Evolutionary conservation across 78 protist species (phyloP).

Genomic region (Dictyostelium intermedium): DNA sequence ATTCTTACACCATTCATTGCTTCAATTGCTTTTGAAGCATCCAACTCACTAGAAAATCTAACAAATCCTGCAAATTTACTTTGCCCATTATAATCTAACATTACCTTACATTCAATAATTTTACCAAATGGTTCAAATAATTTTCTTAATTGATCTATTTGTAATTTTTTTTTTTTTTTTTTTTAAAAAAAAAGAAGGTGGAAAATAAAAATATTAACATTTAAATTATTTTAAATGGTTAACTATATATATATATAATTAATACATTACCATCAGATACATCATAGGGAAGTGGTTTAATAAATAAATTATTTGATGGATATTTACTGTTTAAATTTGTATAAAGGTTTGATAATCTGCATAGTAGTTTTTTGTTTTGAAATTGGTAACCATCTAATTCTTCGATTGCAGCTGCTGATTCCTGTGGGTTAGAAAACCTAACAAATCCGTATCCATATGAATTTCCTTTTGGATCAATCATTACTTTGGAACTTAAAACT

Average conservation of each 20-base stretch:
- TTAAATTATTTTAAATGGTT: too few species aligned
- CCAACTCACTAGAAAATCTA: slow-evolving; percentile 44
- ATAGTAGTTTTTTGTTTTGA: slow-evolving; percentile 47
- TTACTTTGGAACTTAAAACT: slow-evolving; percentile 63
- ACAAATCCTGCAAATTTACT: slow-evolving; percentile 80
- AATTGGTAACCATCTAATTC: slow-evolving; percentile 51
- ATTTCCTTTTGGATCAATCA: slow-evolving; percentile 63
- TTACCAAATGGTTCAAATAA: slow-evolving; percentile 57
- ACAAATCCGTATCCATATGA: slow-evolving; percentile 76
- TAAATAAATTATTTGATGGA: slow-evolving; percentile 75
- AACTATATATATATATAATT: too few species aligned
- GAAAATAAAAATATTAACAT: neutral
- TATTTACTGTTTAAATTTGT: slow-evolving; percentile 51
- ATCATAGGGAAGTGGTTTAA: slow-evolving; percentile 59
- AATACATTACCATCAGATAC: slow-evolving; percentile 52
- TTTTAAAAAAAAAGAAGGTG: too few species aligned
- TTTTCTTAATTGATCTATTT: slow-evolving; percentile 37
- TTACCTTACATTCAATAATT: slow-evolving; percentile 63
- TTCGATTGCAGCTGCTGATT: slow-evolving; percentile 29
- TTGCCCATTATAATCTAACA: slow-evolving; percentile 60
- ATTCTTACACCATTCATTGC: slow-evolving; percentile 47
- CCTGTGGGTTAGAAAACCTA: slow-evolving; percentile 31
- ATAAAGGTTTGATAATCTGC: slow-evolving; percentile 62
- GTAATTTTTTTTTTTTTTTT: neutral
- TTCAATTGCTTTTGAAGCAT: slow-evolving; percentile 56